Conservation (phyloP, 192 early-diverging fungal species). For the Backusella parvicylindrica region DNA sequence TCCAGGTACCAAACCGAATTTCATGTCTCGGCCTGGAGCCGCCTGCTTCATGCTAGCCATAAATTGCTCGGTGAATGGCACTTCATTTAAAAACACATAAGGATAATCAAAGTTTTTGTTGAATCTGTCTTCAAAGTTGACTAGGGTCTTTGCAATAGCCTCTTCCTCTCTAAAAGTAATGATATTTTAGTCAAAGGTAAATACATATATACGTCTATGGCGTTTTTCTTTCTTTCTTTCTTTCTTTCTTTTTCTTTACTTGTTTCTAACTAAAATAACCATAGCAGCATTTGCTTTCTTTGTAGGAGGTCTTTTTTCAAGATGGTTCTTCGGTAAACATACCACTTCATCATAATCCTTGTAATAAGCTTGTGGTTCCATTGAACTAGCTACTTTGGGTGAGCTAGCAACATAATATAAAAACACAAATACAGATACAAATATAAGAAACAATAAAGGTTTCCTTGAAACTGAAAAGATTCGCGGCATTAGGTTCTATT, state of each 20-base stretch:
- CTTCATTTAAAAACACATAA: constrained; percentile 81
- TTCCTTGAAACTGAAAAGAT: constrained; percentile 29
- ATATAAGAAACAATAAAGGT: constrained; percentile 23
- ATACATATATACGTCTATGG: neutral
- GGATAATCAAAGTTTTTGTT: constrained; percentile 74
- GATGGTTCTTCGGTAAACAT: constrained; percentile 29
- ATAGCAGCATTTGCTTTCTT: constrained; percentile 52
- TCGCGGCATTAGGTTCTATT: neutral
- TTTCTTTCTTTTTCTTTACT: constrained; percentile 7
- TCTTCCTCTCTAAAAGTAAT: constrained; percentile 45
- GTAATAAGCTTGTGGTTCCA: constrained; percentile 34
- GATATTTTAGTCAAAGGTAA: neutral
- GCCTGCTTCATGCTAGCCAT: constrained; percentile 43
- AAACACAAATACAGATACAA: constrained; percentile 27
- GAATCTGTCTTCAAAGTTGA: constrained; percentile 65
- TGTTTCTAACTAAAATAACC: constrained; percentile 66
- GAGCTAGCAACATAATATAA: constrained; percentile 28
- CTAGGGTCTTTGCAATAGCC: constrained; percentile 48
- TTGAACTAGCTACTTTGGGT: constrained; percentile 18
- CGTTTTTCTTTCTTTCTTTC: neutral
- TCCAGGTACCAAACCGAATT: constrained; percentile 64
- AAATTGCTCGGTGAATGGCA: constrained; percentile 68
- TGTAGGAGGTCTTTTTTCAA: constrained; percentile 27
- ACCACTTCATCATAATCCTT: constrained; percentile 33
- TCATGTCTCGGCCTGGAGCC: constrained; percentile 55